Evolutionary conservation across 306 rosid genomes (phyloP), one percentile per base, ranked within the genome.

Genomic region (Senna tora): DNA sequence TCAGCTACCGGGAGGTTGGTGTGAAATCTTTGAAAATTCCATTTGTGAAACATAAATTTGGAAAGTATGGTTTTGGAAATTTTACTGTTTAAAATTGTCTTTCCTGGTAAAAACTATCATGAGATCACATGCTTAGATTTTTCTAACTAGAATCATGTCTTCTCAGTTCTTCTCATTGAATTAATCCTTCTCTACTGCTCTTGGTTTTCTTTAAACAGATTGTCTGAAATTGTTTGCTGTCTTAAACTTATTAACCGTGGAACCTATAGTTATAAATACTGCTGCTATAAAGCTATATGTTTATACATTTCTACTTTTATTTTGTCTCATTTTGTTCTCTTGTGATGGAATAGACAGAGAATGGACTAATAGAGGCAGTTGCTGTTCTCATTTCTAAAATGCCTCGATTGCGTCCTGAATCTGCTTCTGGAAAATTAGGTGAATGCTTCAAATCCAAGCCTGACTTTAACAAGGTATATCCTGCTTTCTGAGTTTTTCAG

Each of bases 321-420:
- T 68, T 75, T 80, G 56, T 69, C 78, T 82, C 63, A 69, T 75
- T 67, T 36, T 47, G 41, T 54, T n/a, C 22, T 56, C 72, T 7
- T 75, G 47, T 74, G 74, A 63, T 71, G 73, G 41, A 68, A 62
- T 84, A 93, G 98, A 74, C 80, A 52, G 98, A 93, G 80, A 93
- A 93, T 79, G 98, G 98, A 65, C 85, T 87, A 60, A 97, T 93
- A 52, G 98, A 93, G 86, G 85, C 96, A 61, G 95, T 93, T 54
- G 96, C 94, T 75, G 77, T 87, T 82, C 90, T 93, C 64, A 86
- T 93, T 83, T 88, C 97, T 71, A 86, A 87, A 82, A 89, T 80
- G 89, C 98, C 97, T 33, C 91, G 92, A 57, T 49, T 89, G 81
- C 86, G 97, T 65, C 91, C 81, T 54, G 88, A 86, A 69, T 75